Percentiles rank a stretch among this genome's conserved stretches.
Conservation (phyloP, 345 rosid genomes). For the Abelmoschus esculentus region DNA sequence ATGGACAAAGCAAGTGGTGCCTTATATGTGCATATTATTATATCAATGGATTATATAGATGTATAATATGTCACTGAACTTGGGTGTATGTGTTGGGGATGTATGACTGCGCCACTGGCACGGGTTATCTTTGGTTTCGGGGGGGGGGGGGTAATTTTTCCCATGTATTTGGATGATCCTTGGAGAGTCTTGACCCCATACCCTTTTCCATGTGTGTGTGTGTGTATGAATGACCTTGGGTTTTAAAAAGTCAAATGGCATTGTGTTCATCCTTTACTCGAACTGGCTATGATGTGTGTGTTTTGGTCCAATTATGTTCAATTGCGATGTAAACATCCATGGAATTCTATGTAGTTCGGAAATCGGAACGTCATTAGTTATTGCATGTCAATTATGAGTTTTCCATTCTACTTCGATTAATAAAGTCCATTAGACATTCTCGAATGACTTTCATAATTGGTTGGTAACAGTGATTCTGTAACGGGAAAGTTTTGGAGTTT, state of each 20-base stretch:
- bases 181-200: too few species aligned
- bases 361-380: too few species aligned
- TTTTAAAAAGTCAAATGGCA: too few species aligned
- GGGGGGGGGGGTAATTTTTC: not conserved
- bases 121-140: not conserved
- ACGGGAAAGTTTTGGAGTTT: slow-evolving; percentile 6
- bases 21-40: slow-evolving; percentile 6
- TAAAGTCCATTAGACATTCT: not conserved
- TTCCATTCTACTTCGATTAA: not conserved
- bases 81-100: not conserved
- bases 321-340: too few species aligned
- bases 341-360: too few species aligned
- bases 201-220: too few species aligned
- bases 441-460: not conserved
- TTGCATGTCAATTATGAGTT: too few species aligned
- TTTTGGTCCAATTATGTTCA: too few species aligned
- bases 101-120: not conserved
- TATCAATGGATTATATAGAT: slow-evolving; percentile 7
- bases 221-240: too few species aligned
- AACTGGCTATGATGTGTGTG: too few species aligned
- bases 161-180: not conserved
- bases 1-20: not conserved
- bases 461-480: not conserved
- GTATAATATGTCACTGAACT: not conserved
- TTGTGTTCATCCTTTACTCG: too few species aligned